These are phyloP conservation scores for Aspergillus pseudoviridinutans DNA, from an alignment of 2,329 filamentous ascomycete genomes.

Conservation along the genomic window DNA sequence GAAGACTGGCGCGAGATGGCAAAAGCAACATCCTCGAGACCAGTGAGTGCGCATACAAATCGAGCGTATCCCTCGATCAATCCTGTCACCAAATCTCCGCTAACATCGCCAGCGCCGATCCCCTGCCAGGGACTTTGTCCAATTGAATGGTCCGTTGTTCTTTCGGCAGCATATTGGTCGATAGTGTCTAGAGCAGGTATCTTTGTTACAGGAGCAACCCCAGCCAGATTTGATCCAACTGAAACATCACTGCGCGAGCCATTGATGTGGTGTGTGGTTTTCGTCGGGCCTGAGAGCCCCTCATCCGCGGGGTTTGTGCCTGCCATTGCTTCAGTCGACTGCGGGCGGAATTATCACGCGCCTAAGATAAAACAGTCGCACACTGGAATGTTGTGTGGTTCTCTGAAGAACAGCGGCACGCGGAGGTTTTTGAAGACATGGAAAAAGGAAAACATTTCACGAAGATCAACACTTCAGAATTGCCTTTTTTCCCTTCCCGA, in stretches of 20 bases:
- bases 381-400: background rate
- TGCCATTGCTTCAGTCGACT: constrained; percentile 14
- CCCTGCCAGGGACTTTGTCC: constrained; percentile 9
- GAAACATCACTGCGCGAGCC: background rate
- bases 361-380: constrained; percentile 3
- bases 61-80: constrained; percentile 22
- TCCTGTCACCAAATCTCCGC: constrained; percentile 7
- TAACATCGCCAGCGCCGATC: constrained; percentile 8
- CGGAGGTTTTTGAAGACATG: background rate
- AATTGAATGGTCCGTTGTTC: background rate
- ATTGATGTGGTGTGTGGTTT: background rate
- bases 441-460: background rate
- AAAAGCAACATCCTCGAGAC: constrained; percentile 24
- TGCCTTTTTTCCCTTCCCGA: background rate
- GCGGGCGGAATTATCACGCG: constrained; percentile 13
- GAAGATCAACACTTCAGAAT: background rate
- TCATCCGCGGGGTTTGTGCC: constrained; percentile 8
- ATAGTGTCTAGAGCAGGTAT: constrained; percentile 24
- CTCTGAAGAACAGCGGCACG: background rate
- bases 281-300: background rate
- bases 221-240: background rate
- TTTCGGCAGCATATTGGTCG: constrained; percentile 20
- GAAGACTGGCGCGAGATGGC: constrained; percentile 8
- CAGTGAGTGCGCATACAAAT: constrained; percentile 23
- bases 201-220: constrained; percentile 21